Evolutionary conservation across 495 filamentous ascomycete species (phyloP).

Genomic region (Apodospora peruviana): DNA sequence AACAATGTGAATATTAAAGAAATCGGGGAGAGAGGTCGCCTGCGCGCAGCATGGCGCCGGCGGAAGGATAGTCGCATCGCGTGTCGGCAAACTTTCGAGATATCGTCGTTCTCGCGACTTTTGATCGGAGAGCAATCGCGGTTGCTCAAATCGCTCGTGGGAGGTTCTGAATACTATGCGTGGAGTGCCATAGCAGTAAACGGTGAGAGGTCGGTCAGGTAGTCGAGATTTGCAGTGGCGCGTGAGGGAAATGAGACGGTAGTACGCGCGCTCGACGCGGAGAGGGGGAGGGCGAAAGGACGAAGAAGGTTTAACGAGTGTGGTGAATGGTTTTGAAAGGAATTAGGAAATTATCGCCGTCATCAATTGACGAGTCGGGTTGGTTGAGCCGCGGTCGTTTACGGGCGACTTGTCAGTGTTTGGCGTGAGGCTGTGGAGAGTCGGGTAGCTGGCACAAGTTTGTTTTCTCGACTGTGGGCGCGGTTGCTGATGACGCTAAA

Average conservation of each 20-base stretch:
- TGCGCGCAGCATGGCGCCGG: slow-evolving; percentile 30
- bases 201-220: background rate
- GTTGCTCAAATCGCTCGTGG: slow-evolving; percentile 14
- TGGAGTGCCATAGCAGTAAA: slow-evolving; percentile 16
- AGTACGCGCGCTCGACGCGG: slow-evolving; percentile 1
- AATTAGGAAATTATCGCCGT: slow-evolving; percentile 12
- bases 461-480: slow-evolving; percentile 6
- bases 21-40: slow-evolving; percentile 14
- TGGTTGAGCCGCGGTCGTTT: background rate
- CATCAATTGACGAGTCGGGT: background rate
- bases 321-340: slow-evolving; percentile 4
- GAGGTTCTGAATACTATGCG: slow-evolving; percentile 13
- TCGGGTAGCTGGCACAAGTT: slow-evolving; percentile 8
- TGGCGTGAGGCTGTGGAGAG: slow-evolving; percentile 7
- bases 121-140: slow-evolving; percentile 13
- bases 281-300: slow-evolving; percentile 1
- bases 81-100: slow-evolving; percentile 8
- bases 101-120: slow-evolving; percentile 5
- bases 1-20: slow-evolving; percentile 33
- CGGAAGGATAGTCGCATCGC: slow-evolving; percentile 36
- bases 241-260: slow-evolving; percentile 12
- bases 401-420: background rate
- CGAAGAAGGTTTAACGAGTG: slow-evolving; percentile 10
- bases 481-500: slow-evolving; percentile 6
- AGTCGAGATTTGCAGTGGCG: slow-evolving; percentile 1